Percentiles rank a stretch among this genome's conserved stretches.
Conservation (phyloP, 2,329 filamentous ascomycete genomes). For the Trichophyton rubrum region DNA sequence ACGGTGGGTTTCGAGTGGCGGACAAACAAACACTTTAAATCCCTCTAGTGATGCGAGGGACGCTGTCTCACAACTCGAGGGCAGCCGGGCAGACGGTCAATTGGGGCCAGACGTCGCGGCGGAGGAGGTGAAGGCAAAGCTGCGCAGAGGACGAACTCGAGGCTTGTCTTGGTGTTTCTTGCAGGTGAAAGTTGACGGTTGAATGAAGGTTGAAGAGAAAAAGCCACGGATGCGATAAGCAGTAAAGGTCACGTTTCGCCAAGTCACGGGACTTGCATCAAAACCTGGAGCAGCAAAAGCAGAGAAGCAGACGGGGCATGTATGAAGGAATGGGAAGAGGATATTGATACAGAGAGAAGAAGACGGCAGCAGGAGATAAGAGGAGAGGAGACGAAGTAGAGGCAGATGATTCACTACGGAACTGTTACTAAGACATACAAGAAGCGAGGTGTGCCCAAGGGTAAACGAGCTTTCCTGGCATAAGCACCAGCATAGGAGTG, state of each 20-base stretch:
- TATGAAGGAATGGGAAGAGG: not conserved
- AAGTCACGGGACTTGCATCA: not conserved
- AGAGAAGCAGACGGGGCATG: not conserved
- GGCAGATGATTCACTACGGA: not conserved
- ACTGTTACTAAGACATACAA: not conserved
- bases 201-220: not conserved
- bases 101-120: not conserved
- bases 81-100: not conserved
- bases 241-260: not conserved
- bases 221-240: not conserved
- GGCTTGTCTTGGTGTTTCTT: not conserved
- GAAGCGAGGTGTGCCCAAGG: not conserved
- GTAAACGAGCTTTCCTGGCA: not conserved
- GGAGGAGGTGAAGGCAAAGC: not conserved
- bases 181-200: not conserved
- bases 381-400: not conserved
- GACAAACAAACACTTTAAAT: constrained; percentile 1
- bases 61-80: not conserved
- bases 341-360: not conserved
- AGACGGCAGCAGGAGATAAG: not conserved
- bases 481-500: not conserved
- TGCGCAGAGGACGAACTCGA: not conserved
- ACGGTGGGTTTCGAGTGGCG: constrained; percentile 1
- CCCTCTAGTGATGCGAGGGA: not conserved
- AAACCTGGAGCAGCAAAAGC: not conserved